A percentile compares a stretch with the other conserved stretches of the same genome.
Evolutionary conservation across 345 rosid genomes (phyloP).

Genomic region (Populus euphratica): DNA sequence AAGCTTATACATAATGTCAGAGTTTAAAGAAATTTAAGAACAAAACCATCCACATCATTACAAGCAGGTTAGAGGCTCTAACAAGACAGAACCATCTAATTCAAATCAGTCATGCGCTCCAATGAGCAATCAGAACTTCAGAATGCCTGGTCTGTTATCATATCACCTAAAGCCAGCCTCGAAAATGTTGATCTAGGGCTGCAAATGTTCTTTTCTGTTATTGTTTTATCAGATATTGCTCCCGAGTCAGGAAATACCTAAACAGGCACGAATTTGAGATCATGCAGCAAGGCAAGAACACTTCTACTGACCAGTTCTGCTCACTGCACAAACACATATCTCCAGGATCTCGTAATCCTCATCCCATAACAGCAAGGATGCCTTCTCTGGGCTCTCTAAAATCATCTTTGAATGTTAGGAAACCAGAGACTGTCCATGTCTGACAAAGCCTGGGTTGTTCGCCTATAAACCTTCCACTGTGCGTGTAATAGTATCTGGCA

Average conservation of each 20-base stretch:
- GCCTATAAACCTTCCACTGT: conserved; percentile 70
- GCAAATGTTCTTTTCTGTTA: neutral
- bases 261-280: conserved; percentile 26
- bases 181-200: neutral
- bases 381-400: conserved; percentile 77
- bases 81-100: conserved; percentile 24
- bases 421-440: conserved; percentile 90
- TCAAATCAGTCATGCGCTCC: neutral
- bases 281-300: conserved; percentile 57
- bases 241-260: neutral
- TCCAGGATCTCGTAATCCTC: conserved; percentile 89
- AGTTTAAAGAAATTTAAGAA: neutral
- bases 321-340: conserved; percentile 68
- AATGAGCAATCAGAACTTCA: neutral
- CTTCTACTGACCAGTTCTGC: conserved; percentile 53
- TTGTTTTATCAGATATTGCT: neutral
- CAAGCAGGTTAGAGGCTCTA: conserved; percentile 11
- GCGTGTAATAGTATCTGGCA: conserved; percentile 94
- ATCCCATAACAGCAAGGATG: conserved; percentile 73
- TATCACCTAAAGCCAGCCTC: neutral
- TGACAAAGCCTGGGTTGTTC: conserved; percentile 74
- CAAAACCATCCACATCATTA: neutral
- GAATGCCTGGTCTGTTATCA: neutral
- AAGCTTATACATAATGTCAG: neutral
- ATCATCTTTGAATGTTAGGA: conserved; percentile 76